Evolutionary conservation across 805 yeast species (phyloP), one percentile per base, ranked within the genome.

Genomic region (Pichia rugopelliculosa): DNA sequence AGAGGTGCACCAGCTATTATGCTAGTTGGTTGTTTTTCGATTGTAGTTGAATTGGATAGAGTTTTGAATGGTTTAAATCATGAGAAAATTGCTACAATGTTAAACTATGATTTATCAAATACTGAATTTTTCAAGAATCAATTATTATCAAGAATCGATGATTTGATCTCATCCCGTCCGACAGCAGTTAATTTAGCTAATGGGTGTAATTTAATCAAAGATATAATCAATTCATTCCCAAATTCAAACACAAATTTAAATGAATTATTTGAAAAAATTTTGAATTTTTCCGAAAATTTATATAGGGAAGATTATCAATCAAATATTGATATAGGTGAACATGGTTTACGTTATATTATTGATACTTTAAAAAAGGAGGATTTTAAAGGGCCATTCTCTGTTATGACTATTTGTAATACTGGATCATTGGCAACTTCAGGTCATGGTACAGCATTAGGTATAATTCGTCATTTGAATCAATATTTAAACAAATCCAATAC

Each of bases 1-100:
- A 75, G 99, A 62, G 99, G 99, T 36, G 99, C 99, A 0, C 99
- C 99, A 0, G 98, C 98, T 1, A 91, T 91, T 61, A 97, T 97
- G 52, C 87, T 91, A 49, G 97, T 91, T 3, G 98, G 96, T 6
- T 81, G 89, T 1, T 74, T 90, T 50, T 78, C 96, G 2, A 76
- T 91, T 3, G 82, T 87, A 2, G 80, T 85, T n/a, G 96, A 91
- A 54, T 65, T 79, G 3, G 67, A 66, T 47, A 57, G 57, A 60
- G 58, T 59, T 48, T 42, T 69, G 43, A 61, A 52, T 33, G 54
- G 50, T 26, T 63, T 61, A 2, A 51, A 58, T 4, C 25, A 39
- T 17, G 41, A 36, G 9, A 24, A 15, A 7, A 18, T 38, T 18
- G 49, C 53, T 6, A 48, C 56, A 1, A 58, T 61, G 30, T 62